Evolutionary conservation across 352 stramenopile species (phyloP), one percentile per base, ranked within the genome.

Genomic region (Plasmopara halstedii): DNA sequence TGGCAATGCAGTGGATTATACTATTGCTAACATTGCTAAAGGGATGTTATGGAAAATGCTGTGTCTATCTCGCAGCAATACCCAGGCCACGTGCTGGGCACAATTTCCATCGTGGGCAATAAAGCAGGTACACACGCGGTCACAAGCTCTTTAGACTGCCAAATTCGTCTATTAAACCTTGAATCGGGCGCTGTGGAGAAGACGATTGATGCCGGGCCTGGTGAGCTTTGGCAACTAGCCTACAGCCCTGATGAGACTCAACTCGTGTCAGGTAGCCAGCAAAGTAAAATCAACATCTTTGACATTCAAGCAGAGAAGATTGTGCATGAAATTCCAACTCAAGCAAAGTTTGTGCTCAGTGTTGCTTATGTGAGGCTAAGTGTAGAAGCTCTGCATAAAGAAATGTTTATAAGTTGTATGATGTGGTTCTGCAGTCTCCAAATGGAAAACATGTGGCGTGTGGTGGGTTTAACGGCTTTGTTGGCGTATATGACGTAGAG

Each of bases 271-370:
- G 82, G 83, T 18, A 88, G 77, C 44, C 77, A 92, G 50, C 75
- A 89, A 53, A 78, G 82, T 33, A 94, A 92, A 56, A 82, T 95
- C 58, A 95, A 92, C 56, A 58, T 93, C 39, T 85, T 91, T 32
- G 77, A 95, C 52, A 51, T 91, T 14, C 73, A 89, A 45, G 56
- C 61, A 26, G 79, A 91, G 52, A 89, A 88, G 50, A 76, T 87
- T 42, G 69, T 71, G 49, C 68, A 83, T 22, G 77, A 88, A 57
- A 86, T 90, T 50, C 29, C 56, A 7, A 86, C 73, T 0, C 69
- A 73, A 50, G 68, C 73, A 53, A 88, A 88, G 46, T 88, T 87
- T 41, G 70, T 87, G 42, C 64, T 88, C 17, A 88, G 73, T 29
- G 76, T 88, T 14, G 76, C 73, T 40, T 87, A 83, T 18, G 79